Evolutionary conservation across 148 eudicot species (phyloP).

Genomic region (Persicaria maculosa): DNA sequence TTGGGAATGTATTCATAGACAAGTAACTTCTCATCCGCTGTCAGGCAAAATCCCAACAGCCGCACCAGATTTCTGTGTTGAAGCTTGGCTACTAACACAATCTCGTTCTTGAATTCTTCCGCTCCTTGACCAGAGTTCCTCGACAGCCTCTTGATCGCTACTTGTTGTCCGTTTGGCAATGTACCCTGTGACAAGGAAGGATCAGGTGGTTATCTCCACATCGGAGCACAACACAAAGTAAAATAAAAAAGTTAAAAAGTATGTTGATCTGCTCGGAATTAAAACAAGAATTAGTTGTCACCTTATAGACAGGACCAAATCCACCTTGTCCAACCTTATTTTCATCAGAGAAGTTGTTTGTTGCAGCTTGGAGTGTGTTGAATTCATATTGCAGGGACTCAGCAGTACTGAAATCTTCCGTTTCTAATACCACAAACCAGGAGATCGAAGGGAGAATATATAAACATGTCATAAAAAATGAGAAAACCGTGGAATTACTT

Average conservation of each 20-base stretch:
- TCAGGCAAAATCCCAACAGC: conserved; percentile 22
- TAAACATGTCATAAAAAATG: no score
- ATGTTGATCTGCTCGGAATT: conserved; percentile 15
- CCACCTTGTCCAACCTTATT: conserved; percentile 17
- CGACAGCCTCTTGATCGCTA: conserved; percentile 24
- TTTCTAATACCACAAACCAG: background rate
- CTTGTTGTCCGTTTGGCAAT: conserved; percentile 16
- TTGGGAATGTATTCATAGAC: conserved; percentile 21
- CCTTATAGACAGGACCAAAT: background rate
- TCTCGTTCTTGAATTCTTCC: conserved; percentile 21
- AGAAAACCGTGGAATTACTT: no score
- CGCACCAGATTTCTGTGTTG: conserved; percentile 22
- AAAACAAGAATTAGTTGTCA: conserved; percentile 22
- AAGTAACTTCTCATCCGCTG: conserved; percentile 20
- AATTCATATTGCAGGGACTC: conserved; percentile 25
- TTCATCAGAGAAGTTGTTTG: conserved; percentile 24
- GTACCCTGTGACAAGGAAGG: conserved; percentile 15
- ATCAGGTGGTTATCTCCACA: background rate
- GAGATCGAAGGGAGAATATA: background rate
- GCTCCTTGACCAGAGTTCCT: conserved; percentile 17
- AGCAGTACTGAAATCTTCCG: conserved; percentile 8
- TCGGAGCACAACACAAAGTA: background rate
- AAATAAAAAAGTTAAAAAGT: background rate
- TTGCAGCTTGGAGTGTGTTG: conserved; percentile 20
- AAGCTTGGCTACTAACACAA: conserved; percentile 23